Base-by-base conservation (phyloP, 2,329 filamentous ascomycete species). In the Fusarium armeniacum region DNA sequence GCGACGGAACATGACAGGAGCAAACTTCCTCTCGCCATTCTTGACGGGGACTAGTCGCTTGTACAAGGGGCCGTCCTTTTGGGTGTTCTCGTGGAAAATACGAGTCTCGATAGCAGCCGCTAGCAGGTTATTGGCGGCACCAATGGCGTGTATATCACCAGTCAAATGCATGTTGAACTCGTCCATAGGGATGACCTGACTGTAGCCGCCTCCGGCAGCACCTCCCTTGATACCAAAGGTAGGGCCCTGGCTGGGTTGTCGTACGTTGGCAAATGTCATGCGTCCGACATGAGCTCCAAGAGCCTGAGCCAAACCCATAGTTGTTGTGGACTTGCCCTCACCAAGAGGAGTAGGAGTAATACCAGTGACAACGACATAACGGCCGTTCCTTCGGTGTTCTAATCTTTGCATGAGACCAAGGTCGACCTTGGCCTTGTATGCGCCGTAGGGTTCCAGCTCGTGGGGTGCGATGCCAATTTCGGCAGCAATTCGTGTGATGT, bases 201-300 rank as follows among this genome's bases (percentile, higher is more conserved):
- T 97, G 88, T 98, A 99, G 40, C 96, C 96, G 80, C 96, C 96
- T 76, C 96, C 96, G 59, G 96, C 96, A 63, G 96, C 96, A 76
- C 96, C 96, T 68, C 96, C 96, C 86, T 99, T 99, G 86, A 99
- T 98, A 76, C 96, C 96, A 79, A 99, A 99, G 0, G 96, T 99
- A 58, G 96, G 96, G 6, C 96, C 96, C 83, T 98, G 96, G 75
- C 93, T 97, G 52, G 96, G 96, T 79, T 99, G 96, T 65, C 96
- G 90, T 52, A 99, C 96, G 78, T 99, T 98, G 81, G 96, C 96
- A 80, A 99, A 98, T 5, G 92, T 92, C 72, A 98, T 86, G 62
- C 92, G 92, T 72, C 91, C 92, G 51, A 98, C 84, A 74, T 98
- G 95, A 40, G 91, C 96, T 59, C 94, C 93, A 50, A 99, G 84